A percentile compares a stretch with the other conserved stretches of the same genome.
Conservation (phyloP, 495 filamentous ascomycete species). For the Aspergillus campestris region DNA sequence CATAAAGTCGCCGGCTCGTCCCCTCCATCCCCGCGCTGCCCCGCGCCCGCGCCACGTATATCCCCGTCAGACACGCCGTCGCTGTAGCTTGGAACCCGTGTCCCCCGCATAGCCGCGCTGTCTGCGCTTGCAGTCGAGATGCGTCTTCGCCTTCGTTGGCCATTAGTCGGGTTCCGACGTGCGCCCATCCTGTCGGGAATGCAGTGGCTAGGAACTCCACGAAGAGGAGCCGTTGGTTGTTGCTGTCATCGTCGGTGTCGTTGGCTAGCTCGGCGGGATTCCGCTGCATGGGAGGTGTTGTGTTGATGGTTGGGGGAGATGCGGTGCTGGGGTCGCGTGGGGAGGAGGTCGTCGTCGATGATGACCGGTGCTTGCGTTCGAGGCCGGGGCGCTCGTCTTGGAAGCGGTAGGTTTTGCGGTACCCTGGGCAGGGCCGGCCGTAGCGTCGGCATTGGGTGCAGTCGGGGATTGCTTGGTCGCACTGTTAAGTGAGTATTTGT, state of each 20-base stretch:
- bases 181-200: slow-evolving; percentile 25
- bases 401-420: slow-evolving; percentile 26
- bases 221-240: slow-evolving; percentile 18
- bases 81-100: slow-evolving; percentile 22
- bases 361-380: slow-evolving; percentile 17
- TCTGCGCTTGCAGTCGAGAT: slow-evolving; percentile 13
- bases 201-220: slow-evolving; percentile 22
- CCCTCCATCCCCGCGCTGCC: slow-evolving; percentile 15
- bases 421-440: slow-evolving; percentile 30
- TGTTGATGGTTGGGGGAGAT: neutral
- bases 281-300: neutral
- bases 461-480: slow-evolving; percentile 25
- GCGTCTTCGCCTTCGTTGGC: slow-evolving; percentile 5
- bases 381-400: slow-evolving; percentile 30
- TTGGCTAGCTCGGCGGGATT: slow-evolving; percentile 15
- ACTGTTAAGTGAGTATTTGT: slow-evolving; percentile 11
- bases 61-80: slow-evolving; percentile 22
- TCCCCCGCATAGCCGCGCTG: slow-evolving; percentile 13
- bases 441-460: slow-evolving; percentile 30
- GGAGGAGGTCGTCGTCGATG: slow-evolving; percentile 1
- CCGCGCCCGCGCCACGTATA: slow-evolving; percentile 21
- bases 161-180: slow-evolving; percentile 18
- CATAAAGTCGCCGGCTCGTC: slow-evolving; percentile 24
- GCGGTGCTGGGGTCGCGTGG: slow-evolving; percentile 4
- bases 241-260: slow-evolving; percentile 19